Evolutionary conservation across 768 basidiomycete species (phyloP), one percentile per base, ranked within the genome.

Genomic region (Calvatia gigantea): DNA sequence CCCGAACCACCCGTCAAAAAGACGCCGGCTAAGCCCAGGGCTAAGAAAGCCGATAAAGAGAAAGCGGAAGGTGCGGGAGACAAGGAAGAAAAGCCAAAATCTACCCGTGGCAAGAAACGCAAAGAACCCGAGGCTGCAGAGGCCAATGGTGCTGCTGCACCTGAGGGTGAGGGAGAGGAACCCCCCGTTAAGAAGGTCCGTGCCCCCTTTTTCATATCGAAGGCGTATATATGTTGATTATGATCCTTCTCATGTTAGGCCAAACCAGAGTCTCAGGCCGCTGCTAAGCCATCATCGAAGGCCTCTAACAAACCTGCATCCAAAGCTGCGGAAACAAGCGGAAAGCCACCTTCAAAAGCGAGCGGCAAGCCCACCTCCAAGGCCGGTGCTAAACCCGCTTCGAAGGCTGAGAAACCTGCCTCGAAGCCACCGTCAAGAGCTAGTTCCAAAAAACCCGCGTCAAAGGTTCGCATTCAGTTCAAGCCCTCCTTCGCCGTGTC

Each of bases 121-220:
- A 79, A 78, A 64, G 73, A 70, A 39, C 64, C 65, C 8, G 73
- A 78, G 1, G 6, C 35, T 17, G 33, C 48, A 37, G 74, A 78
- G 52, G 65, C 68, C 44, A 73, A 74, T 29, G 75, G 71, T 33
- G 70, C 69, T 33, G 70, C 69, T 31, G 65, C 62, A 11, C 70
- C 60, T 25, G 69, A 64, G 11, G 67, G 55, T 5, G 76, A 70
- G 33, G 75, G 70, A 25, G 70, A 65, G 14, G 72, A 73, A 49
- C 86, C 86, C 32, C 74, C 86, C 0, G 73, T 83, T 5, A 89
- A 89, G 73, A 88, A 84, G 78, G 87, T 84, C 44, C 38, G 57
- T 64, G 21, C 28, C 42, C 28, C 42, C 42, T 45, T 32, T 42
- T 21, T 31, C 21, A 6, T 33, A 15, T 29, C n/a, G 29, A 19